Base-by-base conservation (phyloP, 192 early-diverging fungal genomes). In the Mortierella claussenii region DNA sequence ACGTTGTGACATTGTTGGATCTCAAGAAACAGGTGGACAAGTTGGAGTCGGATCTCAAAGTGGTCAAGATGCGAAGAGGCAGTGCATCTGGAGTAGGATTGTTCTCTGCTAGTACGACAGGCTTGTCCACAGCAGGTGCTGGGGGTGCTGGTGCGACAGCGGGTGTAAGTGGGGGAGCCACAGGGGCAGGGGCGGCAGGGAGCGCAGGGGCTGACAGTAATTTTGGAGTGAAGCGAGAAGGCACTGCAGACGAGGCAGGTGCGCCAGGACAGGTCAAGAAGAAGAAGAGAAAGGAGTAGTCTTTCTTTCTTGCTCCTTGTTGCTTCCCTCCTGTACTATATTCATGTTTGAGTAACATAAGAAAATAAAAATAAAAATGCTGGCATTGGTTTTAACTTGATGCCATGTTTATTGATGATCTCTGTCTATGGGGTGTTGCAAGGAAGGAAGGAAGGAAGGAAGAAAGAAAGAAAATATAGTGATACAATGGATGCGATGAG, bases 1-100 rank as follows among this genome's bases (percentile, higher is more conserved):
- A 89, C 12, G 89, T 96, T 54, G 78, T 93, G 42, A 86, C 79
- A 24, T 68, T 97, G 65, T 74, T 95, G 51, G 96, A 98, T 61
- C 78, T 93, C 50, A 95, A 95, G 71, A 92, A 92, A 62, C 81
- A 84, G 8, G 89, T 87, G 1, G 96, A 98, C 69, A 94, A 91
- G 80, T 67, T 87, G 8, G 93, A 97, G 62, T 76, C 84, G 7
- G 95, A 97, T 43, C 76, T 91, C 11, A 86, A 89, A 50, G 79
- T 85, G 17, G 64, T 56, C 50, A 76, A 76, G 59, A 67, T 67
- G 28, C 49, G 73, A 18, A 24, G 73, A 11, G 73, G 73, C 47
- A 76, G 73, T 46, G 65, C 59, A 69, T 68, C 76, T 58, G 24
- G 81, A 60, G 1, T 75, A 58, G 46, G 80, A 79, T 26, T 80